Base-by-base conservation (phyloP, 1,284 basidiomycete genomes). In the Cryptococcus depauperatus region DNA sequence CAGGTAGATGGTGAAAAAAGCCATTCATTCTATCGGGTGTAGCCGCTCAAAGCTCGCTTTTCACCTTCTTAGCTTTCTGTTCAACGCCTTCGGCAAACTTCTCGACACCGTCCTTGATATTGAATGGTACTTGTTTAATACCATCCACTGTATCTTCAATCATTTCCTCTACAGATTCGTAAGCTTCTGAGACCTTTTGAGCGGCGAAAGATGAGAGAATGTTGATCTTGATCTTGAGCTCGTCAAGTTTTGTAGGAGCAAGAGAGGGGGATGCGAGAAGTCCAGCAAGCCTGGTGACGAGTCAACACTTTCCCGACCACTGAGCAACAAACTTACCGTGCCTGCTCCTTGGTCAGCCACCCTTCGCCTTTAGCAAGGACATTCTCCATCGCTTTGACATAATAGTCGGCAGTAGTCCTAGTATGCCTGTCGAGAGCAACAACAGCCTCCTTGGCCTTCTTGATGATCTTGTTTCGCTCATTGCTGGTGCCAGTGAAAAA, bases 311-410 rank as follows among this genome's bases (percentile, higher is more conserved):
- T n/a, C n/a, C 14, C 9, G 16, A 23, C 7, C 21, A 37, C 21
- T 22, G 21, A 37, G 35, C 6, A 21, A 16, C 4, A 21, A 23
- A 64, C 82, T 61, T 59, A 90, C 83, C 93, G 80, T 61, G 79
- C 81, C 37, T 79, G 73, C 74, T 98, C 93, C 75, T 91, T 93
- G 66, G 80, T 76, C 45, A 96, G 64, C 74, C 93, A 97, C 26
- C 72, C 78, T 56, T 84, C 81, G 28, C 81, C 77, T 41, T 81
- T 79, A 47, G 77, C 80, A 26, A 79, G 72, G 16, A 91, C 75
- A 73, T 93, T 91, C 71, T 90, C 83, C 85, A 97, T 91, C 35
- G 92, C 83, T 56, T 82, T 82, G 52, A 92, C 54, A 72, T 98
- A 98, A 71, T 91, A 85, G 53, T 79, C 77, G n/a, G 82, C 80